Conservation (phyloP, 306 rosid species). For the Delonix regia region DNA sequence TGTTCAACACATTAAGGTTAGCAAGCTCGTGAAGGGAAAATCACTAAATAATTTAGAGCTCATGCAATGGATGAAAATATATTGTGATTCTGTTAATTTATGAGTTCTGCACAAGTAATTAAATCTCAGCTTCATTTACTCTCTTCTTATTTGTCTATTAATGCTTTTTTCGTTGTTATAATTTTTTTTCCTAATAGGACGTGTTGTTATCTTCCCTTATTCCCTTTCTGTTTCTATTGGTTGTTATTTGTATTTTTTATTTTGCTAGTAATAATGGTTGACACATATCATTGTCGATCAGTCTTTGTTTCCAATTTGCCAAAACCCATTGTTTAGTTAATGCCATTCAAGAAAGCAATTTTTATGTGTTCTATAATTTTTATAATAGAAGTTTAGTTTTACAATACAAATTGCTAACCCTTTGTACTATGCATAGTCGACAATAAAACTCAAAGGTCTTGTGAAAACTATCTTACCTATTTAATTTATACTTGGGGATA, state of each 20-base stretch:
- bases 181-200: background rate
- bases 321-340: background rate
- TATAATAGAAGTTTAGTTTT: background rate
- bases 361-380: background rate
- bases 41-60: conserved; percentile 93
- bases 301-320: background rate
- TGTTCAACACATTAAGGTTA: conserved; percentile 81
- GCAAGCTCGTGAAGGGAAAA: conserved; percentile 89
- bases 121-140: background rate
- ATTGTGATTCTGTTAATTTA: conserved; percentile 81
- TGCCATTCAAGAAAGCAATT: background rate
- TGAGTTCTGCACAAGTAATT: conserved; percentile 55
- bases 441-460: background rate
- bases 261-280: background rate
- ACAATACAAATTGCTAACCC: background rate
- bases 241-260: background rate
- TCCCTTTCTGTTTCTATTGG: background rate
- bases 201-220: background rate
- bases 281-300: background rate
- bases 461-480: background rate
- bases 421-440: background rate
- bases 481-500: background rate
- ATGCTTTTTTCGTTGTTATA: background rate
- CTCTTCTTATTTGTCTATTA: background rate
- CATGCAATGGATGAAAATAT: conserved; percentile 97